phyloP scores from a whole-genome alignment of 208 protist species.

The Acanthamoeba triangularis region DNA sequence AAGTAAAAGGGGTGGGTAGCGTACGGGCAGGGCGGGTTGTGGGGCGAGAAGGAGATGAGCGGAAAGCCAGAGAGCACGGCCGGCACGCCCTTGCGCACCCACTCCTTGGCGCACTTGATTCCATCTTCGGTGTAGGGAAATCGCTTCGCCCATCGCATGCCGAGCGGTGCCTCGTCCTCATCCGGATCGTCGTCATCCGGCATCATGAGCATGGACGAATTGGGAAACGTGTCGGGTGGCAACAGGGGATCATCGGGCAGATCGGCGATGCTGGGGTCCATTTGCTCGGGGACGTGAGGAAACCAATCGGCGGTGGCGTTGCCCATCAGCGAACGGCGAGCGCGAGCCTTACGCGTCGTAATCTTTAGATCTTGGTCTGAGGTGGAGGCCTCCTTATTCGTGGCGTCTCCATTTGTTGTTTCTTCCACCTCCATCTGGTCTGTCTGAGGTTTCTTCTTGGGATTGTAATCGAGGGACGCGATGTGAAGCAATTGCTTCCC shows the following conservation, averaged over 20 bases:
- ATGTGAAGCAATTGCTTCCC: not conserved
- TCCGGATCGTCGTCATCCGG: not conserved
- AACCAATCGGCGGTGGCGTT: not conserved
- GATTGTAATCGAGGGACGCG: not conserved
- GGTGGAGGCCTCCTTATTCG: too few relatives aligned
- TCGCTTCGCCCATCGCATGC: slow-evolving; percentile 24
- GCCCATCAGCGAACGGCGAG: not conserved
- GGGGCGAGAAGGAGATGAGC: not conserved
- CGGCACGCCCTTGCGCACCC: slow-evolving; percentile 27
- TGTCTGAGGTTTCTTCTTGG: not conserved
- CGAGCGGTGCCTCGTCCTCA: not conserved
- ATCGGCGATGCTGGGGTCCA: not conserved
- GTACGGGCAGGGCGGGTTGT: not conserved
- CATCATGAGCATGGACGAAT: not conserved
- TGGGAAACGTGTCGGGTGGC: too few relatives aligned
- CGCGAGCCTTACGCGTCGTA: not conserved
- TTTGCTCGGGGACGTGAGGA: not conserved
- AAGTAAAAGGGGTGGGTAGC: not conserved
- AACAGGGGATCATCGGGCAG: too few relatives aligned
- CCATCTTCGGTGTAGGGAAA: not conserved
- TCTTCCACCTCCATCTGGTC: not conserved
- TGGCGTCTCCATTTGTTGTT: not conserved
- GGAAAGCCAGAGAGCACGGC: slow-evolving; percentile 14
- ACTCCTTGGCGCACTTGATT: not conserved
- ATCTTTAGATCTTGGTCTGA: not conserved